Percentiles rank a stretch among this genome's conserved stretches.
These are phyloP conservation scores for Canavalia ensiformis DNA, from an alignment of 306 rosid species.

Conservation along the genomic window DNA sequence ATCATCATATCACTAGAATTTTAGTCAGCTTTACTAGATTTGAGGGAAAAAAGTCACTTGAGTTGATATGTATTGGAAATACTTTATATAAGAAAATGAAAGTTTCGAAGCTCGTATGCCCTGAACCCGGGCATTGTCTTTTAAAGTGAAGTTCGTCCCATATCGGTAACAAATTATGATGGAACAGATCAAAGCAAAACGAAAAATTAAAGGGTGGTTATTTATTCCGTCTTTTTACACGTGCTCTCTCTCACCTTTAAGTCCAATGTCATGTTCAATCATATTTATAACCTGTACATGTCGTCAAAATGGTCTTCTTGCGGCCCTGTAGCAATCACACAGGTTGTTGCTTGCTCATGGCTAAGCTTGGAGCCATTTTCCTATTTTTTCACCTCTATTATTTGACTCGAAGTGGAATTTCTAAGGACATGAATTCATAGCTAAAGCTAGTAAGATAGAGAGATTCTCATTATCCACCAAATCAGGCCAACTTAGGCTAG, in stretches of 20 bases:
- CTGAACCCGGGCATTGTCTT: conserved; percentile 37
- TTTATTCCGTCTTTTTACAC: conserved; percentile 7
- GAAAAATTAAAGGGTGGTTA: background rate
- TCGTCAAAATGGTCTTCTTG: conserved; percentile 24
- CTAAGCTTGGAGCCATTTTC: conserved; percentile 28
- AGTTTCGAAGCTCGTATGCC: conserved; percentile 18
- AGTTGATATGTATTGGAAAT: background rate
- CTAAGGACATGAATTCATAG: conserved; percentile 8
- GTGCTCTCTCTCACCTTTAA: conserved; percentile 37
- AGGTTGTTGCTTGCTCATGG: background rate
- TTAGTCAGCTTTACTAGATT: conserved; percentile 14
- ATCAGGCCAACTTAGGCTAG: conserved; percentile 23
- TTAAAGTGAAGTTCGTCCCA: conserved; percentile 27
- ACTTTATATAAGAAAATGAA: conserved; percentile 17
- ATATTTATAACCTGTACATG: background rate
- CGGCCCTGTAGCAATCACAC: background rate
- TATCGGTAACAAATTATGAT: conserved; percentile 27
- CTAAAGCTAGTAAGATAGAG: conserved; percentile 10
- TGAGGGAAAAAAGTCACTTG: conserved; percentile 29
- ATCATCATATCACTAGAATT: conserved; percentile 14
- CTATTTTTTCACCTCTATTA: conserved; percentile 22
- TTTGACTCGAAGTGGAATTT: conserved; percentile 18
- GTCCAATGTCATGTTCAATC: conserved; percentile 4
- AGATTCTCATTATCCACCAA: conserved; percentile 30
- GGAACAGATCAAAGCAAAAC: conserved; percentile 26